Conservation (phyloP, 345 rosid genomes). For the Euphorbia tirucalli region DNA sequence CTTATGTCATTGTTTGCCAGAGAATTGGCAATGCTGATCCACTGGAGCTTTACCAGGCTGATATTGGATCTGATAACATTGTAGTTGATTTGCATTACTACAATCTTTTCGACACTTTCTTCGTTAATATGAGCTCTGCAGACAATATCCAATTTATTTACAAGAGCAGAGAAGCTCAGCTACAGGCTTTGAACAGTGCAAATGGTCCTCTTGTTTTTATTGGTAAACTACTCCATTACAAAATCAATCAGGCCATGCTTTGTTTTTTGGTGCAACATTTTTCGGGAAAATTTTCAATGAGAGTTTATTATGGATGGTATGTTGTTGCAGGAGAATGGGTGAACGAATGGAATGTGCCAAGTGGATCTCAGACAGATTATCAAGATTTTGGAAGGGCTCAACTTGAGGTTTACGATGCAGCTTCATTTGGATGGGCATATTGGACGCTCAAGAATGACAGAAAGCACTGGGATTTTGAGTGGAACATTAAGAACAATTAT, state of each 20-base stretch:
- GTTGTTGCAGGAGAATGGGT: slow-evolving; percentile 71
- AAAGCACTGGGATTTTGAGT: slow-evolving; percentile 78
- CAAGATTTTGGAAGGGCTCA: slow-evolving; percentile 63
- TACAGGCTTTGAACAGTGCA: slow-evolving; percentile 45
- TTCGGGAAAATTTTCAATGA: too few species aligned
- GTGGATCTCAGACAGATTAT: slow-evolving; percentile 53
- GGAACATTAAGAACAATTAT: slow-evolving; percentile 60
- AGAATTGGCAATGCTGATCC: slow-evolving; percentile 79
- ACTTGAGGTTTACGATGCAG: slow-evolving; percentile 53
- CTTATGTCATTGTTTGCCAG: slow-evolving; percentile 68
- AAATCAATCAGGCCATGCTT: background rate
- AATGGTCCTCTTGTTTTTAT: slow-evolving; percentile 61
- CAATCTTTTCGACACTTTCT: slow-evolving; percentile 61
- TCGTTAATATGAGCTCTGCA: slow-evolving; percentile 46
- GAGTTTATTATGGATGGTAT: background rate
- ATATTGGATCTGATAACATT: slow-evolving; percentile 49
- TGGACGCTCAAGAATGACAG: slow-evolving; percentile 72
- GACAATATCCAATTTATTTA: slow-evolving; percentile 55
- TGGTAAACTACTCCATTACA: slow-evolving; percentile 30
- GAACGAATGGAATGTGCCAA: slow-evolving; percentile 62
- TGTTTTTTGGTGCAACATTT: too few species aligned
- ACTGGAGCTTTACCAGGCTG: slow-evolving; percentile 58
- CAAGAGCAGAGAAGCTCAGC: slow-evolving; percentile 51
- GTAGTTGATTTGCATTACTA: slow-evolving; percentile 79
- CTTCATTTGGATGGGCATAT: slow-evolving; percentile 81